Percentiles rank a stretch among this genome's conserved stretches.
Conservation (phyloP, 2,329 filamentous ascomycete species). For the Coniosporium tulheliwenetii region DNA sequence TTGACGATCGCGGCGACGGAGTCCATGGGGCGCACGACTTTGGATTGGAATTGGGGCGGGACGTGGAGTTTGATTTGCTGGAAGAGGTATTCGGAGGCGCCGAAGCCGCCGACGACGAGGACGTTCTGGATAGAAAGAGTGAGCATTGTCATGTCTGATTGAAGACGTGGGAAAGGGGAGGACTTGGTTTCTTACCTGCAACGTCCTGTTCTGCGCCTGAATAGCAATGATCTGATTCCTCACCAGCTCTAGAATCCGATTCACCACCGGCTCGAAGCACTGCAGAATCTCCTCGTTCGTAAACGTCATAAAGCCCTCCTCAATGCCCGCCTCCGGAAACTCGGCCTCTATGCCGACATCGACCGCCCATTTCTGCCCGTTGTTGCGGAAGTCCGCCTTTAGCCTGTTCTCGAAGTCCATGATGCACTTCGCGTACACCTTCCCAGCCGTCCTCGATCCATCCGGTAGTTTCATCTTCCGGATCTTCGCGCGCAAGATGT, state of each 20-base stretch:
- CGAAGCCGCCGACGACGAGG: constrained; percentile 92
- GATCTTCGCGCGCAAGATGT: constrained; percentile 94
- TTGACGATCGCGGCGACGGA: constrained; percentile 97
- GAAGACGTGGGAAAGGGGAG: background rate
- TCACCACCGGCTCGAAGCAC: constrained; percentile 97
- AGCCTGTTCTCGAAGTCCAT: constrained; percentile 99
- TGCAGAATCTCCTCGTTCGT: constrained; percentile 98
- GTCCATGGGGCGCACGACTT: constrained; percentile 97
- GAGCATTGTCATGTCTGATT: background rate
- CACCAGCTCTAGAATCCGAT: constrained; percentile 88
- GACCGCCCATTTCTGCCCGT: constrained; percentile 97
- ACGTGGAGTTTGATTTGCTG: constrained; percentile 99
- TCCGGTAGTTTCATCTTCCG: constrained; percentile 98
- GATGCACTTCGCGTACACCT: constrained; percentile 97
- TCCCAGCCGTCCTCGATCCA: constrained; percentile 90
- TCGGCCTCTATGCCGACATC: constrained; percentile 98
- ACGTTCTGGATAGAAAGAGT: constrained; percentile 47
- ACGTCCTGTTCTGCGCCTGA: constrained; percentile 82
- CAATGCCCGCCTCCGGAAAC: constrained; percentile 92
- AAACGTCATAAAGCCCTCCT: constrained; percentile 99
- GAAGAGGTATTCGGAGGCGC: constrained; percentile 96
- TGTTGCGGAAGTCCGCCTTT: constrained; percentile 98
- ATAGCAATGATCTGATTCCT: constrained; percentile 98
- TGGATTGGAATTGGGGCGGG: constrained; percentile 93
- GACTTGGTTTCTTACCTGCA: constrained; percentile 44